phyloP scores from a whole-genome alignment of 176 grass and related monocot species.

The Carex kokanica region DNA sequence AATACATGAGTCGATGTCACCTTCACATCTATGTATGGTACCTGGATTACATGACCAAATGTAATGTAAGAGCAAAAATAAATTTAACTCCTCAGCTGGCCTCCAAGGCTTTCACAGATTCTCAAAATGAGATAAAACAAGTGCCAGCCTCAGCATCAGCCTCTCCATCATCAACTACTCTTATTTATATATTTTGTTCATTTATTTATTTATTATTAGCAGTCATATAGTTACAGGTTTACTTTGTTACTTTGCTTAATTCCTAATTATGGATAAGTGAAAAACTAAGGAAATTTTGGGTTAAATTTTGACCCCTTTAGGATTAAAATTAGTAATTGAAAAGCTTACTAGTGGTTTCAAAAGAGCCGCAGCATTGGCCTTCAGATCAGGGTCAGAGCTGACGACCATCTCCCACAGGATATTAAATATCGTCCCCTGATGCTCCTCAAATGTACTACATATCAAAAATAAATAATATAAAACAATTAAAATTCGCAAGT shows the following conservation, averaged over 20 bases:
- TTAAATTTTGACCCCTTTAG: neutral
- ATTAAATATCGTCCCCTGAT: slow-evolving; percentile 82
- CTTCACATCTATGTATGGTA: slow-evolving; percentile 71
- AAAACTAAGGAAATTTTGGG: neutral
- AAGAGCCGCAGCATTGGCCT: slow-evolving; percentile 73
- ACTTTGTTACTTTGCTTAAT: neutral
- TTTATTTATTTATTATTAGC: neutral
- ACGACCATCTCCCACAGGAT: slow-evolving; percentile 99
- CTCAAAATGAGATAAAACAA: neutral
- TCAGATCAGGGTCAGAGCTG: slow-evolving; percentile 64
- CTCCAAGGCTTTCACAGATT: neutral
- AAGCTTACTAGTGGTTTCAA: slow-evolving; percentile 86
- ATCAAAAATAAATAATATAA: slow-evolving; percentile 26
- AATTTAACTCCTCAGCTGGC: neutral
- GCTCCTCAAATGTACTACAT: slow-evolving; percentile 80
- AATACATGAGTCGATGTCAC: slow-evolving; percentile 86
- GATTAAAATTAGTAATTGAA: slow-evolving; percentile 9
- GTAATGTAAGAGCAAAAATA: neutral
- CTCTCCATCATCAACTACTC: neutral
- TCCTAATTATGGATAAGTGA: neutral
- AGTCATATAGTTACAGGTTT: neutral
- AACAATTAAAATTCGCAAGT: slow-evolving; percentile 28
- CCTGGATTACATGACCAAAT: slow-evolving; percentile 45
- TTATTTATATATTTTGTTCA: neutral
- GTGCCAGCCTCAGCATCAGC: neutral